A percentile compares a stretch with the other conserved stretches of the same genome.
These are phyloP conservation scores for Biscogniauxia marginata DNA, from an alignment of 2,329 filamentous ascomycete genomes.

Conservation along the genomic window DNA sequence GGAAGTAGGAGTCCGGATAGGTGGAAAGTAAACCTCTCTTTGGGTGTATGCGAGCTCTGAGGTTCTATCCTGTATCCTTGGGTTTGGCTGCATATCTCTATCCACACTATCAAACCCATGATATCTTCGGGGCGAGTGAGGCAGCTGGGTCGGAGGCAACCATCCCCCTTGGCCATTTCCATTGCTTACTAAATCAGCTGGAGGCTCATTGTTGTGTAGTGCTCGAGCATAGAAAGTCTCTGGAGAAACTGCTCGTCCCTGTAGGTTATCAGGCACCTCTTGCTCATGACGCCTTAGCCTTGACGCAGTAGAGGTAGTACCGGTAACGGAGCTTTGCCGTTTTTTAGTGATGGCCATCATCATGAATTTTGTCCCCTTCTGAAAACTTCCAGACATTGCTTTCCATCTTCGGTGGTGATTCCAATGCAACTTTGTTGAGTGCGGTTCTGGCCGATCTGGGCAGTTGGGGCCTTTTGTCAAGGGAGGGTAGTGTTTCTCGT, in stretches of 20 bases:
- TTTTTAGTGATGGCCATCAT: background rate
- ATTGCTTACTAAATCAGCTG: background rate
- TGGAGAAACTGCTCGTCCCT: background rate
- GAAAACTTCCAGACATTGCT: background rate
- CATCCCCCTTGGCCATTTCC: background rate
- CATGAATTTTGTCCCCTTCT: background rate
- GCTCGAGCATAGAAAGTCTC: background rate
- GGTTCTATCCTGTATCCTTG: background rate
- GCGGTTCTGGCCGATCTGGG: constrained; percentile 2
- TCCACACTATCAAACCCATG: background rate
- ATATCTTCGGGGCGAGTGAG: no score
- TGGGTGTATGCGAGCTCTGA: background rate
- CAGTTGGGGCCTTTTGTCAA: constrained; percentile 4
- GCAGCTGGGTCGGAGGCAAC: background rate
- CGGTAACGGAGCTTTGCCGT: background rate
- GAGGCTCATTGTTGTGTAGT: background rate
- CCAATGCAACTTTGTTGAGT: no score
- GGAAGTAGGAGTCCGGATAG: background rate
- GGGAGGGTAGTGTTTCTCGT: constrained; percentile 11
- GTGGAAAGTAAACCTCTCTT: background rate
- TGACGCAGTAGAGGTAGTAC: background rate
- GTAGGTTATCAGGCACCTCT: background rate
- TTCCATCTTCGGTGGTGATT: background rate
- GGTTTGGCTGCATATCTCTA: background rate
- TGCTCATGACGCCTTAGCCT: background rate